Percentiles rank a stretch among this genome's conserved stretches.
These are phyloP conservation scores for Nicotiana paniculata DNA, from an alignment of 257 asterid species.

Conservation along the genomic window DNA sequence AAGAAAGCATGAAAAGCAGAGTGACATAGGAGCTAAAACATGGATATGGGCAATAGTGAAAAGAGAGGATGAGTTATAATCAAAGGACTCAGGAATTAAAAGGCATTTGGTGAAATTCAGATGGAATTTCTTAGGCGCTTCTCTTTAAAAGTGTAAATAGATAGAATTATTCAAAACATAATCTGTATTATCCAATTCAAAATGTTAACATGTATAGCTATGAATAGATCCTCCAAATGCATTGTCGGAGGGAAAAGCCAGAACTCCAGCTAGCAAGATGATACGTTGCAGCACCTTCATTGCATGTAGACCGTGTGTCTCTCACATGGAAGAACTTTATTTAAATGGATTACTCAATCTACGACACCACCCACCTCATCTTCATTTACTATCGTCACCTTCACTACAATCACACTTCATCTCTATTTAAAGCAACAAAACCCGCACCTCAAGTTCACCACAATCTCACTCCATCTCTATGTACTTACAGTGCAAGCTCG, in stretches of 20 bases:
- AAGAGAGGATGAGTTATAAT: neutral
- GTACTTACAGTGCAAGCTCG: slow-evolving; percentile 26
- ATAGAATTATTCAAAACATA: neutral
- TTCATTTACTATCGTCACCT: slow-evolving; percentile 18
- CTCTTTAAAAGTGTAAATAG: neutral
- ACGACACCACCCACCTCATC: slow-evolving; percentile 34
- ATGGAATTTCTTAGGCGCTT: neutral
- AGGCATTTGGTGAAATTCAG: neutral
- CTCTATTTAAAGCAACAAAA: slow-evolving; percentile 41
- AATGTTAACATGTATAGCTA: neutral
- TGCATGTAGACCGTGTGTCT: slow-evolving; percentile 94
- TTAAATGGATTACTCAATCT: slow-evolving; percentile 25
- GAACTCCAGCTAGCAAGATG: slow-evolving; percentile 49
- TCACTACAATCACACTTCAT: slow-evolving; percentile 13
- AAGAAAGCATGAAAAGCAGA: neutral
- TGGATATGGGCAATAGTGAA: neutral
- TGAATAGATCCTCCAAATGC: slow-evolving; percentile 26
- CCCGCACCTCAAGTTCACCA: slow-evolving; percentile 16
- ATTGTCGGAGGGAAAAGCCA: slow-evolving; percentile 50
- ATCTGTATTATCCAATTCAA: neutral
- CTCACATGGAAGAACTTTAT: slow-evolving; percentile 21
- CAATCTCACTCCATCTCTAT: slow-evolving; percentile 6
- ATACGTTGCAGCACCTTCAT: slow-evolving; percentile 54
- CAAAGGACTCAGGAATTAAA: neutral
- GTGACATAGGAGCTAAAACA: neutral